These are phyloP conservation scores for Volvox carteri DNA, from an alignment of 163 green algal species.

Conservation along the genomic window DNA sequence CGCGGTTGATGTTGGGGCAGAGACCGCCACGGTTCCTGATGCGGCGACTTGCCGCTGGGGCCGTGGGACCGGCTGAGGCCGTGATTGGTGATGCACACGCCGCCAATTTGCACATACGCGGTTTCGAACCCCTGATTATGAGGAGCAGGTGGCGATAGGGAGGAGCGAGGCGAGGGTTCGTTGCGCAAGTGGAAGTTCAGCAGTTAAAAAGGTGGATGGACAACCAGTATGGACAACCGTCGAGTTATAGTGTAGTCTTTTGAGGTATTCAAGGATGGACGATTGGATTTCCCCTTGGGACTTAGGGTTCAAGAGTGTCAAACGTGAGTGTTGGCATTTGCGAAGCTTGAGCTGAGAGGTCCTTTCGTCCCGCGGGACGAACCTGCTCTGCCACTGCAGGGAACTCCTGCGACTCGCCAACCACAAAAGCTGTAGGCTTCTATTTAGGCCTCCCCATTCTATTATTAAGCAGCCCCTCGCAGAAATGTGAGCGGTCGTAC, in stretches of 20 bases:
- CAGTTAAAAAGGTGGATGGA: neutral
- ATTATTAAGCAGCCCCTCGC: too few species aligned
- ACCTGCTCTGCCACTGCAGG: neutral
- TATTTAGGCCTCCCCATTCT: slow-evolving; percentile 10
- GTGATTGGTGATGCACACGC: slow-evolving; percentile 38
- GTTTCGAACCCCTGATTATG: slow-evolving; percentile 28
- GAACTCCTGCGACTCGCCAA: slow-evolving; percentile 36
- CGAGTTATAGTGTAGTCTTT: neutral
- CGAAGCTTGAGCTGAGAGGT: neutral
- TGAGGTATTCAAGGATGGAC: neutral
- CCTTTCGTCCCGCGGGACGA: neutral
- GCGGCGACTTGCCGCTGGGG: neutral
- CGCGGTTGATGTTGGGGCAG: too few species aligned
- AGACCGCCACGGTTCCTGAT: too few species aligned
- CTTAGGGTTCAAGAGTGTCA: neutral
- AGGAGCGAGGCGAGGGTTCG: too few species aligned
- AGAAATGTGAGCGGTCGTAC: too few species aligned
- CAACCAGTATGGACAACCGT: neutral
- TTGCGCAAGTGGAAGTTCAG: too few species aligned
- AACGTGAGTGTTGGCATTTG: neutral
- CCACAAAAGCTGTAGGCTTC: neutral
- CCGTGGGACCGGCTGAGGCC: neutral
- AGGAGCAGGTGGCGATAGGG: neutral
- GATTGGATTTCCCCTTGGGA: neutral
- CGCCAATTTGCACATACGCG: slow-evolving; percentile 47